Evolutionary conservation across 1,139 yeast genomes (phyloP), one percentile per base, ranked within the genome.

Genomic region (Entelexis sorbosivorans): DNA sequence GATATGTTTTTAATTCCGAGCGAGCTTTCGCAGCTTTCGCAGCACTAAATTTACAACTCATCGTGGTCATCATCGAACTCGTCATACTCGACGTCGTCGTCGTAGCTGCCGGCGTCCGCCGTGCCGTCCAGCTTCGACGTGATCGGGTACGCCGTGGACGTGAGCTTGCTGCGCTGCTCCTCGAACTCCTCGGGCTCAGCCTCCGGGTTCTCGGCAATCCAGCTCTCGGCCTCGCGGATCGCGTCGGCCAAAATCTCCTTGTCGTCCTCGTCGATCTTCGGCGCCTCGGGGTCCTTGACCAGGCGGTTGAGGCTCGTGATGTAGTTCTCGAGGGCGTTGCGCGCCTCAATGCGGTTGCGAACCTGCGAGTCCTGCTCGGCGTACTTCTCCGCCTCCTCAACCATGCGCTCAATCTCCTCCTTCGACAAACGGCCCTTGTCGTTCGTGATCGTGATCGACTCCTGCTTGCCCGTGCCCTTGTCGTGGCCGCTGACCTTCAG

Each of bases 391-490:
- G 95, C 95, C 69, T 87, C 95, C 70, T 82, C 87, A 63, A 86
- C 94, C 95, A 86, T 87, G 73, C 88, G 82, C 66, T 86, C 95
- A 63, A 86, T 86, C 56, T 86, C 95, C 58, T 86, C 95, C 73
- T 84, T 75, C 56, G 95, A 77, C 67, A 91, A 79, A 77, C 54
- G 54, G 66, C 96, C 96, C 78, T 89, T 88, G 71, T 91, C 97
- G 69, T 91, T 91, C 65, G 91, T 86, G 71, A 91, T 91, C 58
- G 95, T 86, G 66, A 91, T 86, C 58, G 94, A 82, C 72, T 91
- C 87, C 55, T 91, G 79, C 74, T 88, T 88, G 73, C 96, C 96
- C 59, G 97, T 89, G 68, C 95, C 96, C 77, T 89, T 89, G 71
- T 89, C 97, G 57, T 83, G 74, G 56, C 96, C 97, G 59, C 88